These are phyloP conservation scores for Psidium friedrichsthalianum DNA, from an alignment of 345 rosid species.

Conservation along the genomic window DNA sequence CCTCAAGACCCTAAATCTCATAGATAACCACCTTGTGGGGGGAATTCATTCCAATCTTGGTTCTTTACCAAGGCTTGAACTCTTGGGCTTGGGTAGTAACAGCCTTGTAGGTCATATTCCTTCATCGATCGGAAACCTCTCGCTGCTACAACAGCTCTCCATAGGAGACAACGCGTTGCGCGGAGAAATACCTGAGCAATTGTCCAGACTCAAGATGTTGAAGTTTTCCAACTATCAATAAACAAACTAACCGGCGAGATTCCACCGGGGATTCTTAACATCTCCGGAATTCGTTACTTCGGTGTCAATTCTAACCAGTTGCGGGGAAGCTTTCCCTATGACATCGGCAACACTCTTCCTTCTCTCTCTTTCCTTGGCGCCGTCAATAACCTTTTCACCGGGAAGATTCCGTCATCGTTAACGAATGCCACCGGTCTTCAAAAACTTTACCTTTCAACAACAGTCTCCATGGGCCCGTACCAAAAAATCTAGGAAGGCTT, in stretches of 20 bases:
- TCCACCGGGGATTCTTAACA: not conserved
- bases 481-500: too few species aligned
- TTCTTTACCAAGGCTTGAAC: not conserved
- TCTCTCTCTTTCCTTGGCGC: rapidly evolving
- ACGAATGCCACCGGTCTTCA: too few species aligned
- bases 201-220: not conserved
- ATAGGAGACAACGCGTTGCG: rapidly evolving
- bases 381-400: rapidly evolving
- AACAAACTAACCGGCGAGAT: not conserved
- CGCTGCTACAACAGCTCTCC: not conserved
- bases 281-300: rapidly evolving
- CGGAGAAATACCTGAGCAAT: not conserved
- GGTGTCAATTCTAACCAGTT: rapidly evolving
- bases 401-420: too few species aligned
- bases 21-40: not conserved
- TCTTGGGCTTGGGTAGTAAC: not conserved
- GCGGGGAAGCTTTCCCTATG: not conserved
- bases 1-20: not conserved
- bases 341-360: not conserved
- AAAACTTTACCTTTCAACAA: too few species aligned
- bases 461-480: too few species aligned
- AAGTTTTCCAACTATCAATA: rapidly evolving
- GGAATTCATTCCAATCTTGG: not conserved
- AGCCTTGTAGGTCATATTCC: not conserved
- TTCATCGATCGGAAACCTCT: not conserved